Evolutionary conservation across 257 asterid genomes (phyloP).

Genomic region (Solanum medicagineum): DNA sequence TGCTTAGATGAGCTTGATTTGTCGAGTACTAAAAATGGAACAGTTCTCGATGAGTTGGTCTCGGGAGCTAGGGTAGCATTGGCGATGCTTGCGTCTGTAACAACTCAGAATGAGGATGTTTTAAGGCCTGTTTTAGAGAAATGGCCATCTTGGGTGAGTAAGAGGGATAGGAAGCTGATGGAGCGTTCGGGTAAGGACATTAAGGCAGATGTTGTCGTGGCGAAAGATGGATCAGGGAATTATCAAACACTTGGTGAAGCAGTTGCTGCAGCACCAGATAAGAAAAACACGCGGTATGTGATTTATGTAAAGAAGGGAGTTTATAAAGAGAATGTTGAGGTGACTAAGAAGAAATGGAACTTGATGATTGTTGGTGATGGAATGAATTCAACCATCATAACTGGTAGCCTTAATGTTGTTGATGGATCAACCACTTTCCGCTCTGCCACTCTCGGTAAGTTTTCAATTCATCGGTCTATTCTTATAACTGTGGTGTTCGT

Average conservation of each 20-base stretch:
- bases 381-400: constrained; percentile 23
- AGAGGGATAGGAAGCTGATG: constrained; percentile 21
- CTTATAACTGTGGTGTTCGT: not conserved
- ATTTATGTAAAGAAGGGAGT: constrained; percentile 37
- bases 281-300: constrained; percentile 18
- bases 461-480: too few species aligned
- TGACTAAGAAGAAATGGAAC: constrained; percentile 21
- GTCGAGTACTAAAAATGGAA: not conserved
- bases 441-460: constrained; percentile 46
- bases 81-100: constrained; percentile 16
- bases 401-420: constrained; percentile 29
- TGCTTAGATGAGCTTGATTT: constrained; percentile 31
- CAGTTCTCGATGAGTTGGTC: constrained; percentile 10
- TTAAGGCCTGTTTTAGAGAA: not conserved
- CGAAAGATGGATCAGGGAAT: constrained; percentile 38
- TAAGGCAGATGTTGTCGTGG: constrained; percentile 25
- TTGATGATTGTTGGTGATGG: constrained; percentile 60
- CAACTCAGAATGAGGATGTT: not conserved
- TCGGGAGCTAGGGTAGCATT: constrained; percentile 25
- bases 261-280: constrained; percentile 30
- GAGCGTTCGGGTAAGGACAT: constrained; percentile 5
- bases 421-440: constrained; percentile 45
- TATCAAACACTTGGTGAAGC: constrained; percentile 31
- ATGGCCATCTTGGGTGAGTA: constrained; percentile 33
- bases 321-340: constrained; percentile 39